A percentile compares a stretch with the other conserved stretches of the same genome.
These are phyloP conservation scores for Saccharomycopsis synnaedendra DNA, from an alignment of 805 yeast species.

Conservation along the genomic window DNA sequence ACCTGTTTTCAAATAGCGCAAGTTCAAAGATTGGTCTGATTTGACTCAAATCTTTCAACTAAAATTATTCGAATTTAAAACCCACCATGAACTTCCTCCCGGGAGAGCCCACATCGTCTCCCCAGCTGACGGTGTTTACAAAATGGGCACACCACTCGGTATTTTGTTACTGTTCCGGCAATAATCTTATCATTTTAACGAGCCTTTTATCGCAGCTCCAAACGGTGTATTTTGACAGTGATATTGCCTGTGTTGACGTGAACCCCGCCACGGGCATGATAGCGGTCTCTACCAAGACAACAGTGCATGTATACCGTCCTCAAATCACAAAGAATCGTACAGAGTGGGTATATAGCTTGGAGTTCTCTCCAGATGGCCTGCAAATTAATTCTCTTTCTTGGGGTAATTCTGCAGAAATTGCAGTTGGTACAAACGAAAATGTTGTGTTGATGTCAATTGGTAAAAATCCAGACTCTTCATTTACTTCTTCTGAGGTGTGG, in stretches of 20 bases:
- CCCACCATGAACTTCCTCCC: conserved; percentile 15
- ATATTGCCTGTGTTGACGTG: conserved; percentile 56
- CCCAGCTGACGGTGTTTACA: conserved; percentile 8
- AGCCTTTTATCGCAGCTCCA: conserved; percentile 49
- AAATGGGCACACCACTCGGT: conserved; percentile 15
- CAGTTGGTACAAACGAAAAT: conserved; percentile 41
- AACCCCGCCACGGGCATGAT: conserved; percentile 48
- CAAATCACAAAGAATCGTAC: conserved; percentile 16
- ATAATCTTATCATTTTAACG: conserved; percentile 61
- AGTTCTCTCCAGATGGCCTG: conserved; percentile 20
- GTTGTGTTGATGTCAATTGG: conserved; percentile 41
- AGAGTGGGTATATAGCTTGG: conserved; percentile 31
- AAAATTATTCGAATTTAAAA: too few relatives aligned
- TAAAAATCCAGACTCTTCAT: conserved; percentile 32
- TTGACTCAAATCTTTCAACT: too few relatives aligned
- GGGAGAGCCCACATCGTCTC: conserved; percentile 15
- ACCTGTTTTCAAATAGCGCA: too few relatives aligned
- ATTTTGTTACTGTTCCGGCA: conserved; percentile 71
- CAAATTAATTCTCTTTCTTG: conserved; percentile 38
- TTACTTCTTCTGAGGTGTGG: conserved; percentile 25
- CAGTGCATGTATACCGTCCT: conserved; percentile 44
- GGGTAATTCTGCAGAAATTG: conserved; percentile 46
- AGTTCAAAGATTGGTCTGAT: too few relatives aligned
- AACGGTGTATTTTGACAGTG: conserved; percentile 60
- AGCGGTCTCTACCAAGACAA: conserved; percentile 37